A percentile compares a stretch with the other conserved stretches of the same genome.
Conservation (phyloP, 345 rosid genomes). For the Camelina neglecta region DNA sequence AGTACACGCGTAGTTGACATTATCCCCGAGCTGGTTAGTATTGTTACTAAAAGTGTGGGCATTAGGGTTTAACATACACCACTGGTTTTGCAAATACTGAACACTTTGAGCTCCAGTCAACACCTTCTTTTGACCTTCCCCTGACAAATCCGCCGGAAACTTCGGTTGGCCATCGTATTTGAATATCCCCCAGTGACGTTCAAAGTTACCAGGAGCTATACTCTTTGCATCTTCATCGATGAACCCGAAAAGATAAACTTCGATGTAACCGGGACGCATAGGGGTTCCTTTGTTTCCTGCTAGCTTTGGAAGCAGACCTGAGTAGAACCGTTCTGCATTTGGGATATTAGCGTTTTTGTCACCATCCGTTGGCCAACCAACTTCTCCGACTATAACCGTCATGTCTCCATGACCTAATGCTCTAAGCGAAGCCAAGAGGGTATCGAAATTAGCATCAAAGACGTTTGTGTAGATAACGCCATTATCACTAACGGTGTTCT, state of each 20-base stretch:
- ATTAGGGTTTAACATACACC: slow-evolving; percentile 79
- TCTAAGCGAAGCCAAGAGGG: slow-evolving; percentile 71
- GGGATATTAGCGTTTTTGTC: slow-evolving; percentile 75
- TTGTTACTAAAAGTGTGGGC: slow-evolving; percentile 61
- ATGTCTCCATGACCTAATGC: slow-evolving; percentile 63
- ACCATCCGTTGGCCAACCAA: slow-evolving; percentile 96
- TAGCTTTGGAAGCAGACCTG: slow-evolving; percentile 67
- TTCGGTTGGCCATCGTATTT: slow-evolving; percentile 86
- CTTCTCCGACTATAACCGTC: slow-evolving; percentile 76
- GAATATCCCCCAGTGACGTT: slow-evolving; percentile 95
- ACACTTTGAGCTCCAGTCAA: slow-evolving; percentile 63
- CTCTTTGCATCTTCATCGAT: slow-evolving; percentile 90
- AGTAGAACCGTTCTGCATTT: slow-evolving; percentile 71
- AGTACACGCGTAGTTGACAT: slow-evolving; percentile 73
- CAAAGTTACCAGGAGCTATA: slow-evolving; percentile 84
- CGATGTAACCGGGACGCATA: slow-evolving; percentile 61
- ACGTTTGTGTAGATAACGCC: slow-evolving; percentile 77
- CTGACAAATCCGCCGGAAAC: slow-evolving; percentile 65
- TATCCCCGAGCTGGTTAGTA: slow-evolving; percentile 56
- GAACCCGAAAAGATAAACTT: slow-evolving; percentile 74
- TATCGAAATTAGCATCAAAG: slow-evolving; percentile 88
- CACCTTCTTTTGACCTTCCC: slow-evolving; percentile 62
- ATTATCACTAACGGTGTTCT: slow-evolving; percentile 52
- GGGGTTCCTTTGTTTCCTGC: slow-evolving; percentile 74
- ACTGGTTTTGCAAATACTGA: slow-evolving; percentile 61